Evolutionary conservation across 441 rosid genomes (phyloP).

Genomic region (Adansonia grandidieri): DNA sequence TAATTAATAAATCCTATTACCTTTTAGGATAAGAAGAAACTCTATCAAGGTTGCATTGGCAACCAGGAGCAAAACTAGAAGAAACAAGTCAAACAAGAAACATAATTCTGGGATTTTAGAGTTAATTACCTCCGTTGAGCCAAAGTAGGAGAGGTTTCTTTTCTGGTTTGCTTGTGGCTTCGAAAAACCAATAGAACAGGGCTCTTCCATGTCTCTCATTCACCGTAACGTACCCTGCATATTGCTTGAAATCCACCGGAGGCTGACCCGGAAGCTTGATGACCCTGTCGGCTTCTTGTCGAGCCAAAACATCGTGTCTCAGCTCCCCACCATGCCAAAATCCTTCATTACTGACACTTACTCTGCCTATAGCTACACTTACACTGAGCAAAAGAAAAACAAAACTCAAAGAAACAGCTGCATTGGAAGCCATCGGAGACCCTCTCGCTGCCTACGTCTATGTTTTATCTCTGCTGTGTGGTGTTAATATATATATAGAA

Average conservation of each 20-base stretch:
- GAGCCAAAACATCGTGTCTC: conserved; percentile 35
- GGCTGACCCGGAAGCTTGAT: conserved; percentile 68
- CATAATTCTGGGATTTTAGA: background rate
- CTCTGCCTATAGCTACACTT: conserved; percentile 21
- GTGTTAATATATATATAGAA: conserved; percentile 20
- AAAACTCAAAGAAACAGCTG: conserved; percentile 33
- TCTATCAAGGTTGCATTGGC: background rate
- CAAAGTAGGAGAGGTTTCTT: conserved; percentile 69
- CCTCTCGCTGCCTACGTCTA: background rate
- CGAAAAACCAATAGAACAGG: conserved; percentile 86
- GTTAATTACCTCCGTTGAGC: conserved; percentile 84
- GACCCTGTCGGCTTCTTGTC: conserved; percentile 65
- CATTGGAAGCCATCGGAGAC: conserved; percentile 30
- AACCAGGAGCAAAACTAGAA: background rate
- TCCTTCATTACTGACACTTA: conserved; percentile 15
- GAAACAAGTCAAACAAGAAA: background rate
- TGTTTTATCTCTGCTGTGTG: conserved; percentile 3
- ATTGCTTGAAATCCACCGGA: conserved; percentile 61
- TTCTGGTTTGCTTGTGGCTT: conserved; percentile 54
- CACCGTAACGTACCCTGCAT: conserved; percentile 78
- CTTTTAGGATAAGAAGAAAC: background rate
- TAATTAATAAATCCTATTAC: too few species aligned
- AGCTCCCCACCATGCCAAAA: conserved; percentile 20
- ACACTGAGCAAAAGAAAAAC: conserved; percentile 29
- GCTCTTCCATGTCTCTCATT: conserved; percentile 71